phyloP scores from a whole-genome alignment of 371 early-diverging fungal genomes.

The Gilbertella persicaria region DNA sequence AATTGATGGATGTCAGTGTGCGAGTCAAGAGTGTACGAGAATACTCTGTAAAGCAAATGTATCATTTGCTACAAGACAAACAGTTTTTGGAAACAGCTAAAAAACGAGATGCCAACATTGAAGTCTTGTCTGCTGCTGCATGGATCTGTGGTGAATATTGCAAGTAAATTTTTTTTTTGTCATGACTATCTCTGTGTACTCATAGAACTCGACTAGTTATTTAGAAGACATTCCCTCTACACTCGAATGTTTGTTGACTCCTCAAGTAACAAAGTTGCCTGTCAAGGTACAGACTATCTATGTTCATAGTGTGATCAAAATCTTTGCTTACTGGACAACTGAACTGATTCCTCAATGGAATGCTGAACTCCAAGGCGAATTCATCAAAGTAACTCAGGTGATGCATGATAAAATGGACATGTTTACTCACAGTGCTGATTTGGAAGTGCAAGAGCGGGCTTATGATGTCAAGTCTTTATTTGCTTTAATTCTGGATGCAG shows the following conservation, averaged over 20 bases:
- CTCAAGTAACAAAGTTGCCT: conserved; percentile 57
- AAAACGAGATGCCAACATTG: conserved; percentile 67
- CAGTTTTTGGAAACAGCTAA: conserved; percentile 63
- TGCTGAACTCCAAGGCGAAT: conserved; percentile 49
- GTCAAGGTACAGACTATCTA: conserved; percentile 70
- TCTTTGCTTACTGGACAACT: conserved; percentile 69
- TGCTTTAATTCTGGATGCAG: conserved; percentile 46
- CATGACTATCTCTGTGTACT: too few species aligned
- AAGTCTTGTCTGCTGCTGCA: conserved; percentile 84
- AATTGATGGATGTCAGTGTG: conserved; percentile 88
- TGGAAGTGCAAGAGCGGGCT: conserved; percentile 88
- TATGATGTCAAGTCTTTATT: conserved; percentile 56
- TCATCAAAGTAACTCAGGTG: conserved; percentile 52
- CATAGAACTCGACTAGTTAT: too few species aligned
- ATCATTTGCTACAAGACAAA: conserved; percentile 59
- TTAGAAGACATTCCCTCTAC: conserved; percentile 53
- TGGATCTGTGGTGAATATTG: conserved; percentile 92
- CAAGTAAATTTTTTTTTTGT: too few species aligned
- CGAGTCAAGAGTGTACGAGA: conserved; percentile 85
- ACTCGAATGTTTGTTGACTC: conserved; percentile 58
- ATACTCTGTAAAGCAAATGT: conserved; percentile 76
- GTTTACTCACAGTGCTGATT: conserved; percentile 58
- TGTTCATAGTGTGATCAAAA: conserved; percentile 75
- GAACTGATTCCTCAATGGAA: conserved; percentile 62
- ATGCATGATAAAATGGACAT: conserved; percentile 56